phyloP scores from a whole-genome alignment of 495 filamentous ascomycete species.

The Stereocaulon alpinum region DNA sequence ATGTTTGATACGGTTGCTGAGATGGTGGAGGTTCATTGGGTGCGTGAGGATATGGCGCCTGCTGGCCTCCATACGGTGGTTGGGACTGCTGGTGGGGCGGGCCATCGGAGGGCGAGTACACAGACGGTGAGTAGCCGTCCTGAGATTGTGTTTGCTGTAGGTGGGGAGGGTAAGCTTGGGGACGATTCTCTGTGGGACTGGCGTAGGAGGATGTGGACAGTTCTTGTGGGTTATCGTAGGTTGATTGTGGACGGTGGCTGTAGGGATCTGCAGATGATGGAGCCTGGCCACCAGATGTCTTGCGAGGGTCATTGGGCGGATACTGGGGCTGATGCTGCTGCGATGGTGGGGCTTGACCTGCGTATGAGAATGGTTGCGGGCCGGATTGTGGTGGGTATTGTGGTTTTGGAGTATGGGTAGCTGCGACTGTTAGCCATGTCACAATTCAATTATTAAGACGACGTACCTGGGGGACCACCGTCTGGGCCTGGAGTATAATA shows the following conservation, averaged over 20 bases:
- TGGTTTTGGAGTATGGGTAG: conserved; percentile 20
- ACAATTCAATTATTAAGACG: not conserved
- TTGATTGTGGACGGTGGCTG: conserved; percentile 53
- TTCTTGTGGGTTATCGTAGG: conserved; percentile 71
- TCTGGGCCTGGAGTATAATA: conserved; percentile 54
- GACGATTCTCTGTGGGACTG: conserved; percentile 54
- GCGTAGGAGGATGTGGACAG: conserved; percentile 77
- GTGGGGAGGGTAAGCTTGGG: conserved; percentile 32
- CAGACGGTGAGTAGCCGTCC: conserved; percentile 47
- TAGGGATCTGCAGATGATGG: conserved; percentile 35
- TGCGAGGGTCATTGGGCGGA: conserved; percentile 36
- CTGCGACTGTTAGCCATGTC: not conserved
- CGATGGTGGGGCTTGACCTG: conserved; percentile 27
- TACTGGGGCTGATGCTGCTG: conserved; percentile 28
- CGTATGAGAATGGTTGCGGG: conserved; percentile 32
- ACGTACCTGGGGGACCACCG: conserved; percentile 5
- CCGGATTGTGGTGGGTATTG: conserved; percentile 25
- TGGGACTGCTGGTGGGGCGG: conserved; percentile 25
- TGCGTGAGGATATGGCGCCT: conserved; percentile 30
- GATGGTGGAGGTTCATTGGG: conserved; percentile 28
- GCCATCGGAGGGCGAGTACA: conserved; percentile 48
- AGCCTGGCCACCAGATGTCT: conserved; percentile 28
- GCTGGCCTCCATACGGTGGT: conserved; percentile 31
- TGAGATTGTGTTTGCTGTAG: conserved; percentile 30
- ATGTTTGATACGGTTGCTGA: conserved; percentile 35